These are phyloP conservation scores for Oleoguttula mirabilis DNA, from an alignment of 495 filamentous ascomycete genomes.

Conservation along the genomic window DNA sequence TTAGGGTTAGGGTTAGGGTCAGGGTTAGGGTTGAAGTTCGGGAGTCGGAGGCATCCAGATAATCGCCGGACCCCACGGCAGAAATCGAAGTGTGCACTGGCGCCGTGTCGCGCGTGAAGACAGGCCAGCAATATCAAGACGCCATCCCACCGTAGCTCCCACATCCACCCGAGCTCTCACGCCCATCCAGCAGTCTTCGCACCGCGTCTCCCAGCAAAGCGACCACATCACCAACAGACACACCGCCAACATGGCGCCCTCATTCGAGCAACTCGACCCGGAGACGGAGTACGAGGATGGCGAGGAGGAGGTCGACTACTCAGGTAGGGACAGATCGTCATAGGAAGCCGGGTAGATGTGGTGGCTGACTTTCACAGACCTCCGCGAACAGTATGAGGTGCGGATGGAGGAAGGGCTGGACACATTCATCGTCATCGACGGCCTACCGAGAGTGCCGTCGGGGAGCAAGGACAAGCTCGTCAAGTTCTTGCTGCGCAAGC, in stretches of 20 bases:
- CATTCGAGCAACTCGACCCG: slow-evolving; percentile 58
- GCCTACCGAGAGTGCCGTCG: slow-evolving; percentile 71
- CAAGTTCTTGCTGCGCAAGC: slow-evolving; percentile 86
- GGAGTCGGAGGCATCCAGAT: too few relatives aligned
- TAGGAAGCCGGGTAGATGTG: not conserved
- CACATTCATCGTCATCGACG: slow-evolving; percentile 89
- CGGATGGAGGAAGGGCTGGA: slow-evolving; percentile 91
- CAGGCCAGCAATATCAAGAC: too few relatives aligned
- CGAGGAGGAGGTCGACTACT: slow-evolving; percentile 87
- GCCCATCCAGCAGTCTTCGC: too few relatives aligned
- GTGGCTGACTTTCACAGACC: slow-evolving; percentile 42
- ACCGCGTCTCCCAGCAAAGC: too few relatives aligned
- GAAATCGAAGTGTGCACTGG: too few relatives aligned
- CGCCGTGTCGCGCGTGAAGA: too few relatives aligned
- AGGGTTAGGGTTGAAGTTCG: too few relatives aligned
- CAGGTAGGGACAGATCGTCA: slow-evolving; percentile 37
- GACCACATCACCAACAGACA: too few relatives aligned
- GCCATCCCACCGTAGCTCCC: too few relatives aligned
- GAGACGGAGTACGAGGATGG: slow-evolving; percentile 77
- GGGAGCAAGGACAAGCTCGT: slow-evolving; percentile 79
- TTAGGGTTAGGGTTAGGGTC: too few relatives aligned
- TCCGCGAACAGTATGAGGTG: slow-evolving; percentile 85
- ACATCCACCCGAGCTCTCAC: too few relatives aligned
- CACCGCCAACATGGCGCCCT: slow-evolving; percentile 50
- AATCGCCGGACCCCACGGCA: too few relatives aligned